Evolutionary conservation across 306 rosid genomes (phyloP), one percentile per base, ranked within the genome.

Genomic region (Prunus armeniaca): DNA sequence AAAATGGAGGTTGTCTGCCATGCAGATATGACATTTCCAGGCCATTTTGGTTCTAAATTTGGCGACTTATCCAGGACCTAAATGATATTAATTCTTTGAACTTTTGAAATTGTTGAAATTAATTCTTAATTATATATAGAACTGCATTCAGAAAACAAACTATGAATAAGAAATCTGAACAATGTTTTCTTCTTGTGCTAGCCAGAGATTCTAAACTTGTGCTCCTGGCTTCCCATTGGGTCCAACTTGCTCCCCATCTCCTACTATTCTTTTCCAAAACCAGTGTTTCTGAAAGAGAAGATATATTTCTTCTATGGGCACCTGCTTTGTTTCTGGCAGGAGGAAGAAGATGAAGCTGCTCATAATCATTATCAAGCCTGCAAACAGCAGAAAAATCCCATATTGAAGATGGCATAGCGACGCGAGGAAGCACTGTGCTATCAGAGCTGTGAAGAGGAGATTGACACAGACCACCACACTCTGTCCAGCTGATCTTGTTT

Each of bases 401-500:
- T 88, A 96, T 76, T 38, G 86, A 55, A 96, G 99, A 82, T 96
- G 96, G 80, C 99, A 96, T 5, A 96, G 93, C 9, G 97, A 84
- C 1, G 82, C 52, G 0, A 96, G 93, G 82, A 96, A 96, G 72
- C 94, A 77, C 65, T 92, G 99, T 2, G 99, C 99, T 70, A 96
- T 92, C 71, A 96, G 78, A 1, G 99, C 98, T 2, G 97, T 96
- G 85, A 92, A 91, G 76, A 90, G 80, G 84, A 96, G 91, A 88
- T 96, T 92, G 75, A 96, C 98, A 74, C 98, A 89, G 51, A 96
- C 91, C 77, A 96, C 99, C 28, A 92, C 70, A 79, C 99, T 96
- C 81, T 91, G 99, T n/a, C 98, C 99, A 4, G 98, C 86, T 6
- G 99, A 91, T 77, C 99, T 89, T 45, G 90, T 89, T 84, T 96